Conservation (phyloP, 441 rosid species). For the Corymbia calophylla region DNA sequence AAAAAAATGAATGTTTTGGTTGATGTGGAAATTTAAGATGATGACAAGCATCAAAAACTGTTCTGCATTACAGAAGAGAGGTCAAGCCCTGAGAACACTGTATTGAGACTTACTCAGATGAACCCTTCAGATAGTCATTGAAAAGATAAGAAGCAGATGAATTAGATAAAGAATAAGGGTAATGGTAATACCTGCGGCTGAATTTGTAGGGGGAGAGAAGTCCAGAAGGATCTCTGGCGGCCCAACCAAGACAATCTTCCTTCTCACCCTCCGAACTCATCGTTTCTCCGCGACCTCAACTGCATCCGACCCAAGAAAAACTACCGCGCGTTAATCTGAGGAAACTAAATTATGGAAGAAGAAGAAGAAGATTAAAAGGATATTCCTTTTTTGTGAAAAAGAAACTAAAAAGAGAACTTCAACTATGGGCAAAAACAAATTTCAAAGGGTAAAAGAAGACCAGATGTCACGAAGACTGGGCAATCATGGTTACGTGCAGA, state of each 20-base stretch:
- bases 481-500: neutral
- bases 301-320: neutral
- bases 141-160: neutral
- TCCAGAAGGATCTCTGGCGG: conserved; percentile 77
- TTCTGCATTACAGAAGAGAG: neutral
- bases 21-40: neutral
- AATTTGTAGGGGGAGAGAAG: conserved; percentile 60
- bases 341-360: neutral
- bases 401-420: neutral
- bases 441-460: neutral
- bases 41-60: neutral
- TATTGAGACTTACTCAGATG: neutral
- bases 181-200: conserved; percentile 47
- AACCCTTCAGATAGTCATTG: neutral
- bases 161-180: neutral
- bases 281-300: neutral
- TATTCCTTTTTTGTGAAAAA: neutral
- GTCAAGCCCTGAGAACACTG: neutral
- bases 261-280: conserved; percentile 25
- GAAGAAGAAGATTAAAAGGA: neutral
- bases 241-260: conserved; percentile 66
- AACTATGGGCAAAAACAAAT: neutral
- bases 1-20: neutral
- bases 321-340: neutral
- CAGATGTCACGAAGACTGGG: neutral